A percentile compares a stretch with the other conserved stretches of the same genome.
phyloP scores from a whole-genome alignment of 371 early-diverging fungal species.

The Smittium mucronatum region DNA sequence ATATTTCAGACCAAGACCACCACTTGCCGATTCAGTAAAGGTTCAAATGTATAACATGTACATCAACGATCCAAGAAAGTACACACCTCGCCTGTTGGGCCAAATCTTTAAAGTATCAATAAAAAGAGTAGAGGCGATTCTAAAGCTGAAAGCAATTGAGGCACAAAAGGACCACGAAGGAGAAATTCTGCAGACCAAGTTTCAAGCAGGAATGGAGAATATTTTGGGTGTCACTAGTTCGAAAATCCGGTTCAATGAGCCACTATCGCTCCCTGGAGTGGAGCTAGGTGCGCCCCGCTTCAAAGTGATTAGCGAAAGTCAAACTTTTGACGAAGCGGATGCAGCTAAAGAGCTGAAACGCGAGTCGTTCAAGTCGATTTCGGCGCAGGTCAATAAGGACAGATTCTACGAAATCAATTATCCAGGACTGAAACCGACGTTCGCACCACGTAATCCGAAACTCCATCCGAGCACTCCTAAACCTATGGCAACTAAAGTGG shows the following conservation, averaged over 20 bases:
- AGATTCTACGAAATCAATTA: conserved; percentile 31
- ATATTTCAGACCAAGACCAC: conserved; percentile 62
- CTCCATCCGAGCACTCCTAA: conserved; percentile 11
- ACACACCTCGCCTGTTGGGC: conserved; percentile 65
- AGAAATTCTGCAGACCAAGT: conserved; percentile 42
- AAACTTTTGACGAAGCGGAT: conserved; percentile 52
- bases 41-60: conserved; percentile 62
- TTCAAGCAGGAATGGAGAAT: conserved; percentile 68
- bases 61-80: conserved; percentile 38
- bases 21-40: conserved; percentile 53
- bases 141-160: conserved; percentile 70
- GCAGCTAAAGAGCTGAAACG: conserved; percentile 67
- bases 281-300: conserved; percentile 58
- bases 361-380: conserved; percentile 53
- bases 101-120: conserved; percentile 60
- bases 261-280: conserved; percentile 42
- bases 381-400: conserved; percentile 32
- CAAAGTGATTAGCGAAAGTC: conserved; percentile 64
- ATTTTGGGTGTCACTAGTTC: conserved; percentile 47
- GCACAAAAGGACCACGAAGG: conserved; percentile 47
- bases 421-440: conserved; percentile 21
- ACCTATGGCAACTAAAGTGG: conserved; percentile 13
- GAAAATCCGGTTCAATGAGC: conserved; percentile 35
- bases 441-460: conserved; percentile 23
- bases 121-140: conserved; percentile 76